Evolutionary conservation across 345 rosid species (phyloP), one percentile per base, ranked within the genome.

Genomic region (Populus alba): DNA sequence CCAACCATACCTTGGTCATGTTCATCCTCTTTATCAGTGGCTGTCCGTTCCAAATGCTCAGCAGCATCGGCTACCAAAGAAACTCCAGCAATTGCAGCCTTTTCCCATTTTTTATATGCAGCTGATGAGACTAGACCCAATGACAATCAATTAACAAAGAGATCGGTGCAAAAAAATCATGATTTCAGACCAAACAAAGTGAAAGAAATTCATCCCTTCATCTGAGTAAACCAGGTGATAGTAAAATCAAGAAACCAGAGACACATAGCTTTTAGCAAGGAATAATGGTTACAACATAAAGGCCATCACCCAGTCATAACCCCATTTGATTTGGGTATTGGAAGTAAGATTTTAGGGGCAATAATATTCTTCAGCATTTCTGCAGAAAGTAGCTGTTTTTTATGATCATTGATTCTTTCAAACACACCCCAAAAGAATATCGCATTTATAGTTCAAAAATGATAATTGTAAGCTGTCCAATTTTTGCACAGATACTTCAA

Each of bases 1-100:
- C 80, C 85, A 55, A 79, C 72, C 77, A 75, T 73, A 86, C 87
- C 87, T 75, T 85, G 86, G 49, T 83, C 89, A 83, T 57, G 78
- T 79, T 90, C 87, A 81, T 85, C 81, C 79, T 88, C 91, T 75
- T 90, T 89, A 76, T 87, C 87, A 74, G 77, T 81, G 66, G 88
- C 80, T 37, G 90, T 78, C 78, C 91, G 91, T 84, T 97, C 98
- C 83, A 97, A 84, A 86, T 97, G 99, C 84, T 92, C 99, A 78
- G 99, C 98, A 82, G 99, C 99, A 82, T 94, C 98, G 76, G 99
- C 99, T 83, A 94, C 99, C 87, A 97, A 86, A 72, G 99, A 94
- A 86, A 94, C 99, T 75, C 99, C 99, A 83, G 97, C 98, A 75
- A 91, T 94, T 51, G 98, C 99, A 82, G 98, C 98, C 85, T 90